Conservation (phyloP, 2,329 filamentous ascomycete species). For the Fusarium chuoi region DNA sequence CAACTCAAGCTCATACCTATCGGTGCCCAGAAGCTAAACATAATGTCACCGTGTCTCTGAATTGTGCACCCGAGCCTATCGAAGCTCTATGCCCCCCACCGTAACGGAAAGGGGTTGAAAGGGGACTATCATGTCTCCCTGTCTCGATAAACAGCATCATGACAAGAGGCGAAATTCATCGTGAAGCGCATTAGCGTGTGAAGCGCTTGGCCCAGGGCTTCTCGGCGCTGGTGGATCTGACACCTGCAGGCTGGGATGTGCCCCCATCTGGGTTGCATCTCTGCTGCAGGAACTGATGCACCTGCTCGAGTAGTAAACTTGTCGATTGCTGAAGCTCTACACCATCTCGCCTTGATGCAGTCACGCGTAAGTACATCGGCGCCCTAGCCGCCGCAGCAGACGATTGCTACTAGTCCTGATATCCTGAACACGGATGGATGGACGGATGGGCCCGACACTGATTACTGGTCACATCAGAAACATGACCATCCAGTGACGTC, state of each 20-base stretch:
- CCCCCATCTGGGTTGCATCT: conserved; percentile 35
- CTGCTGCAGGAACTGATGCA: conserved; percentile 39
- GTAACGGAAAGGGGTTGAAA: conserved; percentile 17
- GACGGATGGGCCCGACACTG: conserved; percentile 26
- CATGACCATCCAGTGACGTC: conserved; percentile 34
- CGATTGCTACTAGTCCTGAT: conserved; percentile 7
- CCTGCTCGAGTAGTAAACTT: conserved; percentile 18
- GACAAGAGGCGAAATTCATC: conserved; percentile 22
- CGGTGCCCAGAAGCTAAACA: conserved; percentile 31
- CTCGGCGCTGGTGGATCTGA: conserved; percentile 36
- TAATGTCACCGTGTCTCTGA: conserved; percentile 13
- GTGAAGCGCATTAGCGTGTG: conserved; percentile 29
- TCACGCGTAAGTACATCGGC: conserved; percentile 32
- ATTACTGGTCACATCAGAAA: conserved; percentile 15
- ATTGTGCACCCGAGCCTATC: conserved; percentile 23
- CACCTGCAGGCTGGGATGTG: conserved; percentile 33
- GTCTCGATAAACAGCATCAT: conserved; percentile 18
- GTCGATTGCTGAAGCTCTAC: conserved; percentile 36
- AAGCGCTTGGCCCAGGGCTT: conserved; percentile 25
- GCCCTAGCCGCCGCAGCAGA: conserved; percentile 9
- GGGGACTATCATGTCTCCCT: conserved; percentile 15
- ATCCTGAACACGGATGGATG: conserved; percentile 18
- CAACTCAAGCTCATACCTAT: conserved; percentile 19
- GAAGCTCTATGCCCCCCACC: conserved; percentile 10
- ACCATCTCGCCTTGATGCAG: conserved; percentile 21